A percentile compares a stretch with the other conserved stretches of the same genome.
Conservation (phyloP, 2,329 filamentous ascomycete species). For the Cladophialophora exuberans region DNA sequence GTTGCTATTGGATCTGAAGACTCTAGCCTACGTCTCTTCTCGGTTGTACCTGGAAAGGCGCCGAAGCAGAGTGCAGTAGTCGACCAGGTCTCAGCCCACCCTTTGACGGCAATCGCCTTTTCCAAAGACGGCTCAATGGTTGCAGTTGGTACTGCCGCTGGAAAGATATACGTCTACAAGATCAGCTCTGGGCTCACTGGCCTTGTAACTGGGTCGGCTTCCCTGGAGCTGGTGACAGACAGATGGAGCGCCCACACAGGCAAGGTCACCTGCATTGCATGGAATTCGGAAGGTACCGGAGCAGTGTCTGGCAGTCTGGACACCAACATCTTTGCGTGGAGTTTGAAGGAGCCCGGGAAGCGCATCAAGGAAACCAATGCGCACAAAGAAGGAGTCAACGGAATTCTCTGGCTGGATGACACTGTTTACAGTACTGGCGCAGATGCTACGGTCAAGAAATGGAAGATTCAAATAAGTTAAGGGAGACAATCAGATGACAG, state of each 20-base stretch:
- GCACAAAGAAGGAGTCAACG: conserved; percentile 94
- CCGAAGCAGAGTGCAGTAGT: conserved; percentile 59
- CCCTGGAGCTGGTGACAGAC: conserved; percentile 71
- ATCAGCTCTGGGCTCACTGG: conserved; percentile 57
- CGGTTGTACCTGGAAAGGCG: conserved; percentile 56
- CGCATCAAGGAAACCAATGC: conserved; percentile 83
- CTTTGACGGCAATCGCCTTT: conserved; percentile 81
- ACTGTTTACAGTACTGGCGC: conserved; percentile 77
- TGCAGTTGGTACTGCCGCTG: conserved; percentile 79
- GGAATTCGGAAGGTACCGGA: conserved; percentile 77
- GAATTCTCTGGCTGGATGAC: conserved; percentile 76
- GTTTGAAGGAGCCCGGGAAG: conserved; percentile 77
- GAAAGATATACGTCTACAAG: conserved; percentile 85
- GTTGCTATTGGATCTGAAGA: conserved; percentile 79
- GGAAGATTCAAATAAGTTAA: conserved; percentile 60
- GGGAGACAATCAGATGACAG: conserved; percentile 31
- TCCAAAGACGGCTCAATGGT: conserved; percentile 75
- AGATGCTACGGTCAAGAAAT: conserved; percentile 90
- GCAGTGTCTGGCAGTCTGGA: conserved; percentile 85
- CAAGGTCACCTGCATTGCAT: conserved; percentile 69
- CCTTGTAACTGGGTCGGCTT: conserved; percentile 23
- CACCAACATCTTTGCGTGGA: conserved; percentile 93
- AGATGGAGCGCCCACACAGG: conserved; percentile 71
- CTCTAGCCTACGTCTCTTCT: conserved; percentile 76
- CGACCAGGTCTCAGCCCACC: conserved; percentile 68